Base-by-base conservation (phyloP, 106 monocot species). In the Phalaenopsis aphrodite region DNA sequence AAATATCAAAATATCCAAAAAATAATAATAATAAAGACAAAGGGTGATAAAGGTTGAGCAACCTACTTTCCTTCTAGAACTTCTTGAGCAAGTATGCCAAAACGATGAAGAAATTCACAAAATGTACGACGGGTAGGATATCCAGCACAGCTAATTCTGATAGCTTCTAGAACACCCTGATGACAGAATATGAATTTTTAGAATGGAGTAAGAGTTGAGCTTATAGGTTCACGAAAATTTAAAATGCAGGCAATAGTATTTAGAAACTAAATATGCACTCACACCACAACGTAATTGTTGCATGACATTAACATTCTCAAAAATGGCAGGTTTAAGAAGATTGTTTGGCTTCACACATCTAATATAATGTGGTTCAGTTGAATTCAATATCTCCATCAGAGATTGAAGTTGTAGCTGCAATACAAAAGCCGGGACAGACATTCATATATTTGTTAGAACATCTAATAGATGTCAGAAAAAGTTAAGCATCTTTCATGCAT, bases 331-430 rank as follows among this genome's bases (percentile, higher is more conserved):
- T 78, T 95, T 99, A 68, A 99, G 83, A 74, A 88, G 72, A 88
- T 99, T 99, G 85, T 99, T 99, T 66, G 99, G 99, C 85, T 99
- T 99, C 66, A 99, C 93, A 77, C 99, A 99, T 94, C 99, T 92
- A 71, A 99, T 90, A 56, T 99, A 99, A 87, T 99, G 94, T 76
- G 99, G 99, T 82, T 95, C 92, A 68, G 94, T 99, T 69, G 94
- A 99, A 84, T 95, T 99, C 81, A 99, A 80, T 72, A 94, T 99
- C 14, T 99, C 99, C 92, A 95, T 92, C 84, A 99, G 81, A 6
- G 85, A 83, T 81, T 94, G 94, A 56, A 99, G 85, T 95, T 99
- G 99, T 84, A 87, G 81, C 99, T 99, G 89, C 86, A 85, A 67
- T 2, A 57, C 56, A 78, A 52, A 75, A 15, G 56, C 14, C 65